A percentile compares a stretch with the other conserved stretches of the same genome.
These are phyloP conservation scores for Diplodia intermedia DNA, from an alignment of 2,329 filamentous ascomycete species.

Conservation along the genomic window DNA sequence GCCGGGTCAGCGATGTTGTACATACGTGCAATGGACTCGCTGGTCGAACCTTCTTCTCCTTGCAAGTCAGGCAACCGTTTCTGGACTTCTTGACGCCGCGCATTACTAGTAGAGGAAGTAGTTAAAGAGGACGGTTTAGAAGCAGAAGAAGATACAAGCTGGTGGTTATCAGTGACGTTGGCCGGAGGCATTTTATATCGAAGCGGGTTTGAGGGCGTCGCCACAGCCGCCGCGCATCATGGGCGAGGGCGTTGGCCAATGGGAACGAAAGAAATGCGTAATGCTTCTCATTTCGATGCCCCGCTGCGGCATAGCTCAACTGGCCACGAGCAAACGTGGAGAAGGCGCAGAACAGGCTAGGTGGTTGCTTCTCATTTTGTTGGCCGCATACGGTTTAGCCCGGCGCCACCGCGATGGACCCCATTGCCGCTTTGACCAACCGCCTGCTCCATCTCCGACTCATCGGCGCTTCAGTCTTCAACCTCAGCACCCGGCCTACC, in stretches of 20 bases:
- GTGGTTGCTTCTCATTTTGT: constrained; percentile 1
- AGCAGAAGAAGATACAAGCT: background rate
- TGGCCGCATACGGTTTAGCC: background rate
- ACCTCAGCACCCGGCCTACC: background rate
- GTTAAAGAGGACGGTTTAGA: no score
- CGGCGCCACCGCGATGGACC: background rate
- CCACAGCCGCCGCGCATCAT: background rate
- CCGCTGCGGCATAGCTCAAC: background rate
- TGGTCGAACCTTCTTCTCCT: background rate
- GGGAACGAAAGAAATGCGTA: background rate
- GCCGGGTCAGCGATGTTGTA: background rate
- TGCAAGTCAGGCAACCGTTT: constrained; percentile 1
- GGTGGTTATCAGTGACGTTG: background rate
- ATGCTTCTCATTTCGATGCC: background rate
- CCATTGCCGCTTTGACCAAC: background rate
- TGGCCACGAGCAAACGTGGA: background rate
- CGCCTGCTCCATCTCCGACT: background rate
- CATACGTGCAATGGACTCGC: background rate
- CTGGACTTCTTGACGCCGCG: background rate
- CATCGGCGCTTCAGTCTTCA: background rate
- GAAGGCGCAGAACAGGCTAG: background rate
- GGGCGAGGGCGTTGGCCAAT: background rate
- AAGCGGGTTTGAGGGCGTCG: background rate
- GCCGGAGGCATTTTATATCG: background rate
- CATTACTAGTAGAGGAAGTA: background rate